Conservation (phyloP, 202 grass and related monocot species). For the Thinopyrum obtusiflorum region DNA sequence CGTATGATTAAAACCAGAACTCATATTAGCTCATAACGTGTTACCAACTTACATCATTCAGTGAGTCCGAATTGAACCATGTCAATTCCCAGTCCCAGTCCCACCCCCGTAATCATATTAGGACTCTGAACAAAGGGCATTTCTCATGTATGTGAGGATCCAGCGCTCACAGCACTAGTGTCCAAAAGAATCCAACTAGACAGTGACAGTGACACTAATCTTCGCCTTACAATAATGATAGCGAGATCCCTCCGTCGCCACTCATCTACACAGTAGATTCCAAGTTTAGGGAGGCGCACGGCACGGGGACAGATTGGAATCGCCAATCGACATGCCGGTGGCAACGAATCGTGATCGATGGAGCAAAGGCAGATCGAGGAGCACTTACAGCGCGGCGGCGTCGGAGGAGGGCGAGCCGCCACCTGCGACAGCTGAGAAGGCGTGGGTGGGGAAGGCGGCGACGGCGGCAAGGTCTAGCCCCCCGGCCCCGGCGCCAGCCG, state of each 20-base stretch:
- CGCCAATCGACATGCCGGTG: too few relatives aligned
- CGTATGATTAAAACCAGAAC: background rate
- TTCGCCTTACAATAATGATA: background rate
- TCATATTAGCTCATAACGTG: background rate
- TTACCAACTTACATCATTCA: background rate
- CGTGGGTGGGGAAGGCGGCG: constrained; percentile 57
- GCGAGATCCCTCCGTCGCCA: background rate
- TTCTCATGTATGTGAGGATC: background rate
- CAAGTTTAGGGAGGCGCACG: background rate
- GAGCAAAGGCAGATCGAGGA: background rate
- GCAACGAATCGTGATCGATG: background rate
- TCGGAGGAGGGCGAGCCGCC: too few relatives aligned
- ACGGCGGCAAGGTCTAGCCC: constrained; percentile 60
- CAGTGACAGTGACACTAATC: constrained; percentile 1
- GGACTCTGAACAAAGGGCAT: background rate
- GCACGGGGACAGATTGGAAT: constrained; percentile 1
- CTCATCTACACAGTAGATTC: background rate
- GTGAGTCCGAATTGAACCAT: background rate
- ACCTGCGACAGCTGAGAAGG: constrained; percentile 32
- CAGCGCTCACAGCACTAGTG: background rate
- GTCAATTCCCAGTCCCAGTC: background rate
- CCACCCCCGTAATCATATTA: background rate
- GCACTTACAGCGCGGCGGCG: constrained; percentile 31
- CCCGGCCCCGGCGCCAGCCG: background rate
- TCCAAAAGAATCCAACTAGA: constrained; percentile 4